Evolutionary conservation across 2,329 filamentous ascomycete genomes (phyloP).

Genomic region (Sporothrix pallida): DNA sequence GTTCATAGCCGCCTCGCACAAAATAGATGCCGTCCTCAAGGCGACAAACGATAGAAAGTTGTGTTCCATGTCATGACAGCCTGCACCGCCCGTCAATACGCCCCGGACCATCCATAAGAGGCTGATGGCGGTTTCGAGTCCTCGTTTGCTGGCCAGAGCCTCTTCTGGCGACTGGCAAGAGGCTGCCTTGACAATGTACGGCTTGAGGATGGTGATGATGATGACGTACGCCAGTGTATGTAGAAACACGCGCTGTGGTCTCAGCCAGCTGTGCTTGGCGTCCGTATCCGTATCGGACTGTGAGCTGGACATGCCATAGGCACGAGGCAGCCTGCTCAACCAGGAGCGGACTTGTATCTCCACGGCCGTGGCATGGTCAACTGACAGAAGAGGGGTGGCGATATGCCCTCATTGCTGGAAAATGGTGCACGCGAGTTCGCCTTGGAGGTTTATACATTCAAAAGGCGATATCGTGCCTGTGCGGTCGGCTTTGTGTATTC

Average conservation of each 20-base stretch:
- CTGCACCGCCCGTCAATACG: background rate
- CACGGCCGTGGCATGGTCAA: background rate
- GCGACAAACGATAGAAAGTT: background rate
- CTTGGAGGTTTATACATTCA: slow-evolving; percentile 7
- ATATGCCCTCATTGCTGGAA: background rate
- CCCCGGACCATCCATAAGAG: background rate
- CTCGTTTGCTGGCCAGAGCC: background rate
- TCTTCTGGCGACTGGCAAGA: background rate
- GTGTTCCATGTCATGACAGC: background rate
- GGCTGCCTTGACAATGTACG: background rate
- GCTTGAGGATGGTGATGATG: background rate
- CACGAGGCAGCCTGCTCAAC: background rate
- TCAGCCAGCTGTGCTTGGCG: background rate
- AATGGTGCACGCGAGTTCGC: background rate
- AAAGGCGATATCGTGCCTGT: background rate
- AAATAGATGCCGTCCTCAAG: background rate
- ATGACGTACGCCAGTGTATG: background rate
- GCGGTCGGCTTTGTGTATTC: background rate
- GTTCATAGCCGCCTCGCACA: background rate
- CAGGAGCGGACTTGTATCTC: background rate
- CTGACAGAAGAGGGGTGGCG: background rate
- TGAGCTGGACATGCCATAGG: background rate
- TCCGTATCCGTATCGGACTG: background rate
- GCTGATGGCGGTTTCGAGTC: slow-evolving; percentile 8
- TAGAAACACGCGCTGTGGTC: background rate